Evolutionary conservation across 2,329 filamentous ascomycete species (phyloP).

Genomic region (Fusarium palustre): DNA sequence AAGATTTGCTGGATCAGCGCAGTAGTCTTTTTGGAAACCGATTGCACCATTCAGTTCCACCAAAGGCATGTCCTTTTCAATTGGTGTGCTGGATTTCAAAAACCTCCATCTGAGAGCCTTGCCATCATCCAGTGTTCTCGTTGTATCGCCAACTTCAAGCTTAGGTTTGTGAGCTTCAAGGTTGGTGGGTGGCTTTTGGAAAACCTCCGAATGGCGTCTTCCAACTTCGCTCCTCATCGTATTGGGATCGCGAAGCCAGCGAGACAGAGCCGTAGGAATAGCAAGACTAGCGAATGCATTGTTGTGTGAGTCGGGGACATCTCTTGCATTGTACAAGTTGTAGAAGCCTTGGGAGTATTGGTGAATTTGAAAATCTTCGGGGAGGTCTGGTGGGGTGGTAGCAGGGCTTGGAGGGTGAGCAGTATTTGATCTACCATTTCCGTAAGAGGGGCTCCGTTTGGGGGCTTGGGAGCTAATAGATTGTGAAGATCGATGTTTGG

Average conservation of each 20-base stretch:
- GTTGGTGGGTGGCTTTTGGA: slow-evolving; percentile 64
- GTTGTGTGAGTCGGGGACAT: slow-evolving; percentile 70
- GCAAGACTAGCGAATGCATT: slow-evolving; percentile 83
- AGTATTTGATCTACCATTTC: slow-evolving; percentile 70
- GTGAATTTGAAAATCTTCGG: slow-evolving; percentile 72
- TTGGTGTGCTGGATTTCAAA: slow-evolving; percentile 63
- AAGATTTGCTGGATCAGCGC: slow-evolving; percentile 71
- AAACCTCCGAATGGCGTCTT: slow-evolving; percentile 74
- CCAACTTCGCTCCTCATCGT: slow-evolving; percentile 76
- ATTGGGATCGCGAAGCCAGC: slow-evolving; percentile 81
- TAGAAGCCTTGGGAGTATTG: slow-evolving; percentile 82
- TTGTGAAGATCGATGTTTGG: slow-evolving; percentile 84
- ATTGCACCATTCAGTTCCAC: slow-evolving; percentile 83
- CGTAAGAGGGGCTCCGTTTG: slow-evolving; percentile 73
- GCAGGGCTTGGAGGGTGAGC: slow-evolving; percentile 78
- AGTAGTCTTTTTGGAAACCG: slow-evolving; percentile 79
- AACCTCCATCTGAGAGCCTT: slow-evolving; percentile 75
- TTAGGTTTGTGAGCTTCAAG: slow-evolving; percentile 58
- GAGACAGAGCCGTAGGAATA: slow-evolving; percentile 78
- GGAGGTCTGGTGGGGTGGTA: slow-evolving; percentile 76
- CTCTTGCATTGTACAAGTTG: slow-evolving; percentile 75
- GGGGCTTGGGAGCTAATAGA: slow-evolving; percentile 77
- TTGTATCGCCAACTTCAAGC: slow-evolving; percentile 64
- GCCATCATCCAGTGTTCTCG: slow-evolving; percentile 50
- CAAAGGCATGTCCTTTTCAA: slow-evolving; percentile 68